Evolutionary conservation across 306 rosid species (phyloP), one percentile per base, ranked within the genome.

Genomic region (Gleditsia sinensis): DNA sequence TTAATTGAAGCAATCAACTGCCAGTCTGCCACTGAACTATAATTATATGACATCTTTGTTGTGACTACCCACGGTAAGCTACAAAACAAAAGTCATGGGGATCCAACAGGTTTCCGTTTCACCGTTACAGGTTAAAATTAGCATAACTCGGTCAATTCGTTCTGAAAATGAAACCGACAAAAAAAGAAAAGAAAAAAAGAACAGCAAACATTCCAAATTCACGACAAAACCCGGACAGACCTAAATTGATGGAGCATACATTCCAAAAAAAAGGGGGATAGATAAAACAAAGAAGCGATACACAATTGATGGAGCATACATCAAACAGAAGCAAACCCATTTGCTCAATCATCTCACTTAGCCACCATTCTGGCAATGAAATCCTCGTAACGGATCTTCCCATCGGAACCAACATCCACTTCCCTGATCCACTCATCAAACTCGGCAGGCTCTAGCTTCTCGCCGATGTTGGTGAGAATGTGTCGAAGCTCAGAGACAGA

Each of bases 281-380:
- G 33, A 59, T 16, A 28, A n/a, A n/a, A 59, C 7, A 32, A 65
- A 79, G 56, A 72, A 14, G 39, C 42, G 32, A 74, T 14, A 76
- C 32, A 54, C 56, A 82, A 85, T 79, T 54, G 74, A 64, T 40
- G 9, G 55, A 77, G 33, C 58, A 77, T 75, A 48, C 49, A 74
- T 43, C 0, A 65, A 68, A 46, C 32, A 67, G 66, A 86, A 55
- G 36, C 78, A 84, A 69, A 56, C 11, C 64, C 27, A 33, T 27
- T 48, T 23, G 56, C 65, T 3, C 36, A 66, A 60, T 14, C 65
- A 28, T 61, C 56, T 89, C 89, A 94, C 91, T 91, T 94, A 71
- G 99, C 99, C 28, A 94, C 90, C 99, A 92, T 94, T 86, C 97
- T 80, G 57, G 93, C 93, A 49, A 94, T 94, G 89, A 94, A 94